Evolutionary conservation across 1,284 basidiomycete genomes (phyloP).

Genomic region (Tilletia setariae): DNA sequence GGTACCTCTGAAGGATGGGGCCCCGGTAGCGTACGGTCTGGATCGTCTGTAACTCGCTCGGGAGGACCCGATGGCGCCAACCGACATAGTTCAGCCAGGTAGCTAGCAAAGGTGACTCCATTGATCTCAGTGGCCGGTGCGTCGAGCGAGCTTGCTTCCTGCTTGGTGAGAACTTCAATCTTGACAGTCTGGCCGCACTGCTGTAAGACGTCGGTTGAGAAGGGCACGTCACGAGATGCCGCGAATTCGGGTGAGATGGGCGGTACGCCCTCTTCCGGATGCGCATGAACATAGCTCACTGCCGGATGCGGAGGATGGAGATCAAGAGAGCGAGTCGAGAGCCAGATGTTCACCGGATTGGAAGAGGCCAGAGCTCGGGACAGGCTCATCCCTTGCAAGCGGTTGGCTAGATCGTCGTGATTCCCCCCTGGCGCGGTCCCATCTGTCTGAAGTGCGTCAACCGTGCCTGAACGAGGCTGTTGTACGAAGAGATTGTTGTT

Average conservation of each 20-base stretch:
- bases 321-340: constrained; percentile 22
- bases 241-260: constrained; percentile 11
- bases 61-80: constrained; percentile 5
- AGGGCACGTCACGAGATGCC: neutral
- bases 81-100: constrained; percentile 9
- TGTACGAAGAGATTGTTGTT: neutral
- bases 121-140: neutral
- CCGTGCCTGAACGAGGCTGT: neutral
- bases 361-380: neutral
- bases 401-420: neutral
- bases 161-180: neutral
- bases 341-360: constrained; percentile 5
- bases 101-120: neutral
- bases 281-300: constrained; percentile 23
- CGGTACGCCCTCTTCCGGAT: constrained; percentile 15
- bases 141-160: neutral
- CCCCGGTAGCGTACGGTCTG: constrained; percentile 15
- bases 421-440: neutral
- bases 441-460: neutral
- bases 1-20: constrained; percentile 46
- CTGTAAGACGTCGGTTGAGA: neutral
- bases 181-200: neutral
- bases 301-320: constrained; percentile 39
- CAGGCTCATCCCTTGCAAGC: neutral
- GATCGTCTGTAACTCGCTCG: neutral